Percentiles rank a stretch among this genome's conserved stretches.
phyloP scores from a whole-genome alignment of 1,284 basidiomycete species.

The Flammula alnicola region DNA sequence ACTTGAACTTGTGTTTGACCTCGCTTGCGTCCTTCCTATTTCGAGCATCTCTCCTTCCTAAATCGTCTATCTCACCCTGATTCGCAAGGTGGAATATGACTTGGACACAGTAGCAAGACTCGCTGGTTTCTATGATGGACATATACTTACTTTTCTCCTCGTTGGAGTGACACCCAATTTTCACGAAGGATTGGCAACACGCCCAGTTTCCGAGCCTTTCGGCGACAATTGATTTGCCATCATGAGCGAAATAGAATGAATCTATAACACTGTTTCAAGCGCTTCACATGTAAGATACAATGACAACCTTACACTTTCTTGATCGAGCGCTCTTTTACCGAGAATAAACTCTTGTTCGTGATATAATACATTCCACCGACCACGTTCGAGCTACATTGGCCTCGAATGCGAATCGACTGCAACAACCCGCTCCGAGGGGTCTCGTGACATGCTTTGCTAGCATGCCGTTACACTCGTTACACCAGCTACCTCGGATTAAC shows the following conservation, averaged over 20 bases:
- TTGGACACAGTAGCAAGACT: neutral
- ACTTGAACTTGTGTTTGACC: constrained; percentile 8
- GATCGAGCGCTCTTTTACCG: neutral
- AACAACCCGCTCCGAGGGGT: constrained; percentile 20
- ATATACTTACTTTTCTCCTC: neutral
- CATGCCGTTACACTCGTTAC: too few species aligned
- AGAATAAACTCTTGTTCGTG: neutral
- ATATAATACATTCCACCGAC: neutral
- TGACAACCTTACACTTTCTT: neutral
- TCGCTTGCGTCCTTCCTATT: constrained; percentile 18
- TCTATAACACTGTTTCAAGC: neutral
- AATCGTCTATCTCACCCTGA: constrained; percentile 11
- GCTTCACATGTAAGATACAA: neutral
- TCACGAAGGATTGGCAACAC: constrained; percentile 1
- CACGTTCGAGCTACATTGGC: too few species aligned
- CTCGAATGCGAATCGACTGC: too few species aligned
- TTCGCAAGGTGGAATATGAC: neutral
- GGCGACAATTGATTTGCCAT: constrained; percentile 20
- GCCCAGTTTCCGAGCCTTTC: constrained; percentile 22
- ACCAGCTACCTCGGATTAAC: constrained; percentile 8
- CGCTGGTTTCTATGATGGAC: neutral
- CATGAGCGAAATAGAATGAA: constrained; percentile 11
- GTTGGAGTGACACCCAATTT: neutral
- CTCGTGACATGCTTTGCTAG: too few species aligned
- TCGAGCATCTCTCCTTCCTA: constrained; percentile 29